Conservation (phyloP, 305 asterid species). For the Fraxinus latifolia region DNA sequence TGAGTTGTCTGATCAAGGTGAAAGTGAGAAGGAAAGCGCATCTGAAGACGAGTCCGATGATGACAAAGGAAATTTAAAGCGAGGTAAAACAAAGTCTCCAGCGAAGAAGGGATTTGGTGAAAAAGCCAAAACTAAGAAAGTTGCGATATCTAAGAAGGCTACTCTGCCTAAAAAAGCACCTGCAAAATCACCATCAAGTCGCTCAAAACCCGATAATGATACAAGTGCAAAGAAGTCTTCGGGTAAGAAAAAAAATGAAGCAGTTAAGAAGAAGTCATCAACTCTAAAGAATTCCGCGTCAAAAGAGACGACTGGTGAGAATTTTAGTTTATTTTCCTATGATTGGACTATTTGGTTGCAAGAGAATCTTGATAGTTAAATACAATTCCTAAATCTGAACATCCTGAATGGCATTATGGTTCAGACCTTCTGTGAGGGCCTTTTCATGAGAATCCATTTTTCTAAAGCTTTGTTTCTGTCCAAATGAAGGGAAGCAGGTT, state of each 20-base stretch:
- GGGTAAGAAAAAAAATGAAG: constrained; percentile 56
- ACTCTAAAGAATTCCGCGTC: constrained; percentile 55
- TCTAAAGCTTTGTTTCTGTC: background rate
- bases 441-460: background rate
- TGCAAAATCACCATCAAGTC: constrained; percentile 45
- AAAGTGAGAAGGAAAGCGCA: constrained; percentile 50
- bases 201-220: constrained; percentile 38
- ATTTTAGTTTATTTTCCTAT: constrained; percentile 8
- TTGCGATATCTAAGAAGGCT: constrained; percentile 36
- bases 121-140: constrained; percentile 43
- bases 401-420: background rate
- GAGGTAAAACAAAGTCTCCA: constrained; percentile 24
- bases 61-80: constrained; percentile 37
- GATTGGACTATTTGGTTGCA: background rate
- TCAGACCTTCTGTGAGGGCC: background rate
- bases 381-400: background rate
- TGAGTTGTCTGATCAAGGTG: constrained; percentile 65
- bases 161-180: constrained; percentile 47
- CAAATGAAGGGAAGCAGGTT: constrained; percentile 34
- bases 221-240: constrained; percentile 48
- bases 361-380: background rate
- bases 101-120: constrained; percentile 32
- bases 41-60: constrained; percentile 43
- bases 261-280: constrained; percentile 47
- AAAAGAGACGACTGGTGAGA: constrained; percentile 47